These are phyloP conservation scores for Neopestalotiopsis rosae DNA, from an alignment of 2,329 filamentous ascomycete species.

Conservation along the genomic window DNA sequence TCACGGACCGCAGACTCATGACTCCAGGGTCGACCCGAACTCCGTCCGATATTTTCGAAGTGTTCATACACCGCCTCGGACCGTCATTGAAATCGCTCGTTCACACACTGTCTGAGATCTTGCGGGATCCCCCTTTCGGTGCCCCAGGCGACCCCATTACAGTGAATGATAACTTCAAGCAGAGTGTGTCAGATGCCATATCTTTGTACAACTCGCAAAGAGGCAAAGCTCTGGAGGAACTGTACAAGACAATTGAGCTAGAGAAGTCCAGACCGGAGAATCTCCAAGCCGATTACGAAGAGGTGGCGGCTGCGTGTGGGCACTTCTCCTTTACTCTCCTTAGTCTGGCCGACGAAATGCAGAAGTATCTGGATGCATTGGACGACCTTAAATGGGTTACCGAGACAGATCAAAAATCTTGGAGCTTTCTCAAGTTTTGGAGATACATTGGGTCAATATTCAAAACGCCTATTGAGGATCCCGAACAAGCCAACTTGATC, in stretches of 20 bases:
- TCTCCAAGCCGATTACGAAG: slow-evolving; percentile 91
- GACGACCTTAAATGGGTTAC: slow-evolving; percentile 81
- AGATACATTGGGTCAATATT: slow-evolving; percentile 37
- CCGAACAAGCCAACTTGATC: slow-evolving; percentile 50
- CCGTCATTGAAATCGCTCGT: slow-evolving; percentile 97
- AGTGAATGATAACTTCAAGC: slow-evolving; percentile 79
- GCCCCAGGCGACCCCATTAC: slow-evolving; percentile 70
- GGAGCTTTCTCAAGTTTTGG: slow-evolving; percentile 92
- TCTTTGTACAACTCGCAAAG: slow-evolving; percentile 79
- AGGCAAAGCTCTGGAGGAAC: slow-evolving; percentile 73
- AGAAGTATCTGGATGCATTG: slow-evolving; percentile 79
- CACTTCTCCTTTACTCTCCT: slow-evolving; percentile 94
- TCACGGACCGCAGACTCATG: slow-evolving; percentile 18
- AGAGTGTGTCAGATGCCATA: slow-evolving; percentile 81
- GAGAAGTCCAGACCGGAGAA: slow-evolving; percentile 71
- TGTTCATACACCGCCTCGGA: slow-evolving; percentile 87
- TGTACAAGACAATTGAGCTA: slow-evolving; percentile 82
- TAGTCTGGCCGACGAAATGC: slow-evolving; percentile 89
- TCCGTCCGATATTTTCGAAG: slow-evolving; percentile 85
- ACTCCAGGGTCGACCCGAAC: slow-evolving; percentile 50
- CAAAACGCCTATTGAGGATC: slow-evolving; percentile 39
- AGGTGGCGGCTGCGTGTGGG: slow-evolving; percentile 95
- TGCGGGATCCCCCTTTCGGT: slow-evolving; percentile 86
- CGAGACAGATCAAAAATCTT: slow-evolving; percentile 67
- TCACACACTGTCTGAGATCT: slow-evolving; percentile 85